These are phyloP conservation scores for Calonectria leucothoes DNA, from an alignment of 2,329 filamentous ascomycete genomes.

Conservation along the genomic window DNA sequence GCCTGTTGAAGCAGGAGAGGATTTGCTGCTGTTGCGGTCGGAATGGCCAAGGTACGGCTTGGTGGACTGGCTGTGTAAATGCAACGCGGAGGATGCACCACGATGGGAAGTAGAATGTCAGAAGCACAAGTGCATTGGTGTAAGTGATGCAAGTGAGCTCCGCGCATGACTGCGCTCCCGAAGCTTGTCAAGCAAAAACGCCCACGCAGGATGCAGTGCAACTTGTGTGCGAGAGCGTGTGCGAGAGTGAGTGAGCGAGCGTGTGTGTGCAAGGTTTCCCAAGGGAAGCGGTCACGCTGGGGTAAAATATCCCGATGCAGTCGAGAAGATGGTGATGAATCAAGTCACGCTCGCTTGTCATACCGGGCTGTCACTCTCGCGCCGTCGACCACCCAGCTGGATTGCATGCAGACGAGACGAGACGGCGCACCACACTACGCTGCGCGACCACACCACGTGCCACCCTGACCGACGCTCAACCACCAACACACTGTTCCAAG, in stretches of 20 bases:
- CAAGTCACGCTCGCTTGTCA: slow-evolving; percentile 6
- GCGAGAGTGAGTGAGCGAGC: background rate
- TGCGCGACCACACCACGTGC: slow-evolving; percentile 16
- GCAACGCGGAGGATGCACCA: background rate
- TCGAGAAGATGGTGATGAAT: background rate
- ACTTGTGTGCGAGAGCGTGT: background rate
- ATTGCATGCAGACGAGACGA: background rate
- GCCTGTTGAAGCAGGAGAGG: background rate
- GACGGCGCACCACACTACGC: background rate
- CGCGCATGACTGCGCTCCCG: background rate
- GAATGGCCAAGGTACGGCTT: background rate
- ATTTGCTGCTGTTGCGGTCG: background rate
- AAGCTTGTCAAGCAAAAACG: background rate
- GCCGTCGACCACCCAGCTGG: background rate
- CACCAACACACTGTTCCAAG: background rate
- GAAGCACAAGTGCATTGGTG: background rate
- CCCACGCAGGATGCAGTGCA: background rate
- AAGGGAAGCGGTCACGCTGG: background rate
- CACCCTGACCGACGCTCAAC: background rate
- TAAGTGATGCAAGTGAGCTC: background rate
- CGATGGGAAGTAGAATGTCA: background rate
- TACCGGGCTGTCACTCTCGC: background rate
- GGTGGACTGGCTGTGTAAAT: background rate
- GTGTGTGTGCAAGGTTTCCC: background rate
- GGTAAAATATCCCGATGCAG: background rate